A percentile compares a stretch with the other conserved stretches of the same genome.
These are phyloP conservation scores for Sisymbrium irio DNA, from an alignment of 345 rosid species.

Conservation along the genomic window DNA sequence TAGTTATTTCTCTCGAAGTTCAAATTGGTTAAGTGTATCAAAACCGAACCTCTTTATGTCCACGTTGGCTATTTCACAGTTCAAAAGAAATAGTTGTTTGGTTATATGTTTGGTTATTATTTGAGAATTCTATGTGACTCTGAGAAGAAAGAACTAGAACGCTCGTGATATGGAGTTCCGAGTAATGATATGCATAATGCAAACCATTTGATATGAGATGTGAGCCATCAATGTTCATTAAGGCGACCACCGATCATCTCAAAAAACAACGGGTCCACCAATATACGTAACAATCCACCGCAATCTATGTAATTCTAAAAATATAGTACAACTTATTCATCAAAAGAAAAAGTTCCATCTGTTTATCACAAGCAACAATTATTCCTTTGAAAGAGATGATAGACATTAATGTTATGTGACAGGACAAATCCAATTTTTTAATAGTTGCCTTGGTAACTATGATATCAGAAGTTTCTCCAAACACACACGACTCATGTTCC, in stretches of 20 bases:
- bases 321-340: background rate
- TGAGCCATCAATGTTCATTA: constrained; percentile 5
- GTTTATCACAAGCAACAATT: background rate
- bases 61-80: background rate
- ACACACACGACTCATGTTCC: background rate
- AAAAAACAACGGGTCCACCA: constrained; percentile 10
- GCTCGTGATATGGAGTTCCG: background rate
- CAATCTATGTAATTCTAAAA: background rate
- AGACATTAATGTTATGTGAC: background rate
- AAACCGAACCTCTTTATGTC: background rate
- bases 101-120: background rate
- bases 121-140: background rate
- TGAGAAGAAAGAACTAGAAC: background rate
- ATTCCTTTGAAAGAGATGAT: background rate
- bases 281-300: constrained; percentile 7
- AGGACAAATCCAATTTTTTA: background rate
- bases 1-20: background rate
- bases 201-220: background rate
- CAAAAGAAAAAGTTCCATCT: constrained; percentile 18
- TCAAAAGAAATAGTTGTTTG: too few relatives aligned
- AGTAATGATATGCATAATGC: background rate
- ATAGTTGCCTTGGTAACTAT: background rate
- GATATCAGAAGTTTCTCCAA: background rate
- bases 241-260: background rate
- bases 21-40: background rate